Evolutionary conservation across 1,139 yeast species (phyloP), one percentile per base, ranked within the genome.

Genomic region (Blastobotrys ciferrii): DNA sequence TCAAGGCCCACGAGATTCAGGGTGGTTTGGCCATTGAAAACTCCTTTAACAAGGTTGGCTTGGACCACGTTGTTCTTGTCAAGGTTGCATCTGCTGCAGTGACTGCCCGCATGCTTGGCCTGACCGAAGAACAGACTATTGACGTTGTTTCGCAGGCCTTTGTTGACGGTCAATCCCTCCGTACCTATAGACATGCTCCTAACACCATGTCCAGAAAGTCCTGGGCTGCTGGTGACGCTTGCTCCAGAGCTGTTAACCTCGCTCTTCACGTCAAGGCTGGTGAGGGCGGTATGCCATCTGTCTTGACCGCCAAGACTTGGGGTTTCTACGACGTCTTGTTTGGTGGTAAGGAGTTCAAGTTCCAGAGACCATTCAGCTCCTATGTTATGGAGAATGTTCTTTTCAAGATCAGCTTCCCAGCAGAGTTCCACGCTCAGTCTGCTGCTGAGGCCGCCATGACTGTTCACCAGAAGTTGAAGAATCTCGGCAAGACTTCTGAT

Each of bases 211-310:
- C 81, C 9, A 72, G 83, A 60, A 79, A 79, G 66, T 78, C 82
- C 1, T 79, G 84, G 84, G 84, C 84, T 32, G 84, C 84, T 12
- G 84, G 83, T 53, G 83, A 79, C 56, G 83, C 83, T 11, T 75
- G 75, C 45, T 70, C 80, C n/a, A 70, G 82, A 53, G 84, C 82
- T 14, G 82, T 79, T 23, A 76, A 78, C 61, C 61, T 79, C 53
- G 81, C 75, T 11, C 71, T 74, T 49, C 68, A 75, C 52, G 82
- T 78, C 39, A 73, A 75, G 62, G 68, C 73, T 49, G 82, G 82
- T 28, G 76, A 74, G 59, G 67, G 75, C 30, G 83, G 82, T 18
- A 74, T 79, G 70, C 83, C 83, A 18, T 76, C 81, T 2, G 78
- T 75, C 1, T 63, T 78, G 50, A 74, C 81, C 19, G 82, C 82